Evolutionary conservation across 805 yeast genomes (phyloP).

Genomic region (Candida silvicultrix): DNA sequence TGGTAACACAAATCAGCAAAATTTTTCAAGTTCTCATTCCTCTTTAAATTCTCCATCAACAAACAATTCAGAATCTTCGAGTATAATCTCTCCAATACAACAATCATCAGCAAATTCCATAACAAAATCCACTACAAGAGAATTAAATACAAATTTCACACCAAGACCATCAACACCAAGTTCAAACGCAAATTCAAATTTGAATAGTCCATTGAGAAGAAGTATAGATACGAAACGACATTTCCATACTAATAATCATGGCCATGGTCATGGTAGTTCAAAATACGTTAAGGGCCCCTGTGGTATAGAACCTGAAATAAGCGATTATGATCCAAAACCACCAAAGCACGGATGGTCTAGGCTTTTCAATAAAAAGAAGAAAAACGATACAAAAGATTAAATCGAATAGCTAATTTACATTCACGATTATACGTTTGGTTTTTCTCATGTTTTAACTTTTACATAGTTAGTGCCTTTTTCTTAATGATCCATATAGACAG

Average conservation of each 20-base stretch:
- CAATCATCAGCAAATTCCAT: not conserved
- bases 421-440: too few species aligned
- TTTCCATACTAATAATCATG: not conserved
- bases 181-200: not conserved
- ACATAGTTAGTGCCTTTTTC: too few species aligned
- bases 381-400: not conserved
- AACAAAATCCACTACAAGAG: not conserved
- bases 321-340: constrained; percentile 11
- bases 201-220: not conserved
- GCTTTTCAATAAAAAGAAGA: constrained; percentile 4
- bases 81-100: not conserved
- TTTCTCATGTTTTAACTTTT: too few species aligned
- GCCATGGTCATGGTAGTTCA: not conserved
- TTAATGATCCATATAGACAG: too few species aligned
- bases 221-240: not conserved
- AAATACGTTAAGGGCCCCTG: constrained; percentile 12
- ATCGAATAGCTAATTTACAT: too few species aligned
- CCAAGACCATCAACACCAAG: not conserved
- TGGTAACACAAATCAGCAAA: not conserved
- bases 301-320: constrained; percentile 8
- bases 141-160: not conserved
- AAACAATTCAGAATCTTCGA: not conserved
- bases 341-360: constrained; percentile 8
- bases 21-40: not conserved
- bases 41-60: not conserved